Evolutionary conservation across 2,329 filamentous ascomycete genomes (phyloP).

Genomic region (Calonectria ilicicola): DNA sequence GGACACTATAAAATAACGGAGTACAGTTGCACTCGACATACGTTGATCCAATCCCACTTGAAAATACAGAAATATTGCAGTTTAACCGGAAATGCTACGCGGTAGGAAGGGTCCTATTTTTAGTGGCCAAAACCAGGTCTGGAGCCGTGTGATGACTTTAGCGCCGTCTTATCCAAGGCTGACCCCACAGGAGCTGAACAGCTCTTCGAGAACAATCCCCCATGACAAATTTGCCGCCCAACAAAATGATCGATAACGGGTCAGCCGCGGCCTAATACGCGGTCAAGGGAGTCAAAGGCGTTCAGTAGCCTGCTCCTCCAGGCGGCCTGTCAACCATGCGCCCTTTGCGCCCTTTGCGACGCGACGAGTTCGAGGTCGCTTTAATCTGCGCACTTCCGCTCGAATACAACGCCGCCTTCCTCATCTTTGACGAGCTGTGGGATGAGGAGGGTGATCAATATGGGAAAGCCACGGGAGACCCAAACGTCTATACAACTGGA

Average conservation of each 20-base stretch:
- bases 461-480: conserved; percentile 16
- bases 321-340: background rate
- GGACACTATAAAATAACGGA: too few relatives aligned
- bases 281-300: background rate
- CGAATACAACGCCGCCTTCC: background rate
- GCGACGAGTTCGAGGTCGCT: conserved; percentile 18
- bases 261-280: background rate
- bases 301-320: background rate
- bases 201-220: background rate
- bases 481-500: conserved; percentile 39
- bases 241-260: background rate
- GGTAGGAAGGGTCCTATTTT: too few relatives aligned
- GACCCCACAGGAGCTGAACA: background rate
- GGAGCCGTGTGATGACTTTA: background rate
- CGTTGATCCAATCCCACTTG: too few relatives aligned
- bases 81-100: too few relatives aligned
- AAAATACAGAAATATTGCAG: too few relatives aligned
- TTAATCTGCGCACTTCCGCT: conserved; percentile 26
- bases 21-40: too few relatives aligned
- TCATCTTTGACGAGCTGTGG: conserved; percentile 3
- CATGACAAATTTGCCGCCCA: background rate
- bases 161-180: background rate
- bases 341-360: background rate
- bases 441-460: background rate
- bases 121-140: too few relatives aligned